Evolutionary conservation across 2,329 filamentous ascomycete species (phyloP).

Genomic region (Helotiales sp.): DNA sequence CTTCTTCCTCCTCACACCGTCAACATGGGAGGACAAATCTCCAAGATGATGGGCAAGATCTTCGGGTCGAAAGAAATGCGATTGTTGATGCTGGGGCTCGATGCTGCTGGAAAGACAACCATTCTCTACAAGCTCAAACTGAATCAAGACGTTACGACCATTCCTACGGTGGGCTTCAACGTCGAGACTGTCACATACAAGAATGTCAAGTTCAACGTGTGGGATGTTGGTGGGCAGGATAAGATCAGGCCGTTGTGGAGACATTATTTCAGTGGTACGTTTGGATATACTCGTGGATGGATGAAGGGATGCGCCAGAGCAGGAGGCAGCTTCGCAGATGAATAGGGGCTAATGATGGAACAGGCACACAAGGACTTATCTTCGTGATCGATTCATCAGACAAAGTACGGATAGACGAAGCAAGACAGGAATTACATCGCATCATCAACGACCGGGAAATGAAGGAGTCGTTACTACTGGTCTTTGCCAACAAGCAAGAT

Average conservation of each 20-base stretch:
- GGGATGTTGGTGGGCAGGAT: slow-evolving; percentile 98
- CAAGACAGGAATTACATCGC: slow-evolving; percentile 88
- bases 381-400: slow-evolving; percentile 98
- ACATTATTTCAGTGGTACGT: slow-evolving; percentile 87
- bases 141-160: slow-evolving; percentile 96
- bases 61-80: slow-evolving; percentile 99
- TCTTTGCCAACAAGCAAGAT: slow-evolving; percentile 99
- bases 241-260: slow-evolving; percentile 98
- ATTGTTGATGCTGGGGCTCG: slow-evolving; percentile 95
- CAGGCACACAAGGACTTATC: slow-evolving; percentile 95
- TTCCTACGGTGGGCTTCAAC: slow-evolving; percentile 98
- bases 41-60: slow-evolving; percentile 97
- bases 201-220: slow-evolving; percentile 99
- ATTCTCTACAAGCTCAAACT: slow-evolving; percentile 99
- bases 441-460: slow-evolving; percentile 99
- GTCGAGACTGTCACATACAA: slow-evolving; percentile 99
- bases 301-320: background rate
- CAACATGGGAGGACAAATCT: slow-evolving; percentile 90
- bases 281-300: background rate
- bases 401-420: slow-evolving; percentile 88
- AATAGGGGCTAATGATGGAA: slow-evolving; percentile 53
- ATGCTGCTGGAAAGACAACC: slow-evolving; percentile 98
- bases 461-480: slow-evolving; percentile 90
- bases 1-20: slow-evolving; percentile 24
- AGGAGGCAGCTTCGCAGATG: slow-evolving; percentile 69